Percentiles rank a stretch among this genome's conserved stretches.
These are phyloP conservation scores for Trebouxiophyceae sp. DNA, from an alignment of 163 green algal genomes.

Conservation along the genomic window DNA sequence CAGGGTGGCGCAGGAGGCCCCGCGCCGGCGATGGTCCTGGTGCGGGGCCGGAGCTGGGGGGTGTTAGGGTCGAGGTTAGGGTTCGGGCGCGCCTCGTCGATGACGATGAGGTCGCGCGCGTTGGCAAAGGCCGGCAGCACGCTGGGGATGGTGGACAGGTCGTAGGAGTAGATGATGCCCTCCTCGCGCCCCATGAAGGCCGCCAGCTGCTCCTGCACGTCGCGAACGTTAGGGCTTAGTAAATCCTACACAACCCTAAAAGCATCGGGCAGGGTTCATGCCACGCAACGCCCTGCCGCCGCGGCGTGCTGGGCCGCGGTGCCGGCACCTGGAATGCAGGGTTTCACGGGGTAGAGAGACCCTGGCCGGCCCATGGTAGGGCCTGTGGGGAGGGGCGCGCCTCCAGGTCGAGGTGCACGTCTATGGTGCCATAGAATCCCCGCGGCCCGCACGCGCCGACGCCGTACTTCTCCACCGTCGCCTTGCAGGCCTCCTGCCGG, in stretches of 20 bases:
- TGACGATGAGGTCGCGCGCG: conserved; percentile 83
- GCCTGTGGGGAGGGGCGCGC: no score
- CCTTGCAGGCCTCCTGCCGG: conserved; percentile 26
- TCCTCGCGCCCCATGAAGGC: conserved; percentile 83
- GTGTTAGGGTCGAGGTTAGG: neutral
- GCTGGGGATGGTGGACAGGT: conserved; percentile 81
- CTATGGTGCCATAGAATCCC: conserved; percentile 98
- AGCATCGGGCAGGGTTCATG: no score
- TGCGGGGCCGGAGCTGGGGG: neutral
- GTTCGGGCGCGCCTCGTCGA: conserved; percentile 50
- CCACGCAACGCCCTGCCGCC: no score
- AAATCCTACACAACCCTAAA: no score
- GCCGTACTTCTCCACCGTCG: conserved; percentile 86
- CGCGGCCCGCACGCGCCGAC: conserved; percentile 92
- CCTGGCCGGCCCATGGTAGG: no score
- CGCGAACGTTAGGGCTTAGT: no score
- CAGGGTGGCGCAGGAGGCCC: no score
- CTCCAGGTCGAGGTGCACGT: conserved; percentile 83
- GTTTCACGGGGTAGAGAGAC: no score
- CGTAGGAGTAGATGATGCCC: conserved; percentile 96
- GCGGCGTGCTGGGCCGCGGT: no score
- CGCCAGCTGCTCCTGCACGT: conserved; percentile 44
- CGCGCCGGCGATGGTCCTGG: no score
- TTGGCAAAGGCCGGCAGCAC: conserved; percentile 94
- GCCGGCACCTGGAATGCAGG: no score